Evolutionary conservation across 805 yeast genomes (phyloP), one percentile per base, ranked within the genome.

Genomic region (Cyberlindnera bimundalis): DNA sequence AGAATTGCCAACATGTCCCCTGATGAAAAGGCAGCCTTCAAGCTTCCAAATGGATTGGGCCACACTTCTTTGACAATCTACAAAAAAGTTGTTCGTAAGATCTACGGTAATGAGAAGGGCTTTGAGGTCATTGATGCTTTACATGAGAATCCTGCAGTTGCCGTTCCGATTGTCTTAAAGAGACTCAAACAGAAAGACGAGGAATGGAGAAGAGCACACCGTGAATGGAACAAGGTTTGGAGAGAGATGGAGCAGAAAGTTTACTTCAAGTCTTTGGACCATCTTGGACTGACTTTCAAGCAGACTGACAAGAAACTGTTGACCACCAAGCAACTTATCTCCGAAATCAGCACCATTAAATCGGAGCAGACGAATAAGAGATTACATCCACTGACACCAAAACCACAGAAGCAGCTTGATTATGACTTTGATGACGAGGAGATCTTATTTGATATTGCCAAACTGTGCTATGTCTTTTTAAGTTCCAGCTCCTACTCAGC

Each of bases 201-300:
- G 64, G 99, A 93, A 65, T 93, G 99, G 99, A 85, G 88, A 63
- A 78, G 96, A 47, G 90, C 96, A 2, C 99, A 91, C 56, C 79
- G 98, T 55, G 98, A 93, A 61, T 93, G 99, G 98, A 91, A 91
- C 65, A 91, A 91, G 60, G 95, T 89, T 12, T 93, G 99, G 99
- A 80, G 99, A 59, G 98, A 91, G 65, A 80, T 95, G 66, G 99
- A 93, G 63, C 96, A 90, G 58, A 90, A 88, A 56, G 96, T 89
- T 0, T 90, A 85, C 61, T 87, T 80, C 69, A 93, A 93, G 63
- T 86, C 96, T 2, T 71, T 93, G 50, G 99, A 93, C 61, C 99
- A 93, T 61, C 69, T 91, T 47, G 99, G 99, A 1, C 73, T 93
- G 54, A 90, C 97, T 1, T 93, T 93, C 69, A 93, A 93, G 65